Evolutionary conservation across 345 rosid genomes (phyloP), one percentile per base, ranked within the genome.

Genomic region (Gossypium herbaceum): DNA sequence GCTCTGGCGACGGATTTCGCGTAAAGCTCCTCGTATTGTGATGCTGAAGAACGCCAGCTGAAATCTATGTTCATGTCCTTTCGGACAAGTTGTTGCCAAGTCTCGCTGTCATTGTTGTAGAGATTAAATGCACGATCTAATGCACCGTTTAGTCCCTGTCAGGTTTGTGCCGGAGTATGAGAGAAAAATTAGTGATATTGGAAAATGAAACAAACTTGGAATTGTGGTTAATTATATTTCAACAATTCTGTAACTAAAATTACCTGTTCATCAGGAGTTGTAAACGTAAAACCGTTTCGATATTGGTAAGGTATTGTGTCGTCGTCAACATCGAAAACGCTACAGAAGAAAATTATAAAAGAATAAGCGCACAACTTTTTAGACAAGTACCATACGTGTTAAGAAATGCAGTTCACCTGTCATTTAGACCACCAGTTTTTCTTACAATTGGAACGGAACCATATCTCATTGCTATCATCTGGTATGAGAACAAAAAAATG

Each of bases 381-480:
- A 47, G 60, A n/a, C 50, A 59, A 66, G 17, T n/a, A 69, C 22
- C n/a, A 73, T 52, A 16, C 20, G 9, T 65, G 45, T 34, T 63
- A 54, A 52, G 34, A 25, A 66, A 67, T 68, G 62, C 67, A 77
- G 63, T 74, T 63, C 71, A 93, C 99, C 97, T 92, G 88, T 95
- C 98, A 73, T 90, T 91, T 66, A 95, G 87, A 65, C 97, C 99
- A 57, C 98, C 99, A 0, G 99, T 95, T 82, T 87, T 92, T 78
- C 98, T 88, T 13, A 81, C 94, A 43, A 95, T 85, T 59, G 99
- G 98, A 79, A 93, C 80, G 70, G 98, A 78, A 19, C 99, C 98
- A 57, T 95, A 91, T 81, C 94, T 86, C 98, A 94, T 92, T 41
- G 98, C 93, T 59, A 92, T 92, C 99, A 94, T 92, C 98, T 95